Conservation (phyloP, 1,284 basidiomycete genomes). For the Moniliella sp. region DNA sequence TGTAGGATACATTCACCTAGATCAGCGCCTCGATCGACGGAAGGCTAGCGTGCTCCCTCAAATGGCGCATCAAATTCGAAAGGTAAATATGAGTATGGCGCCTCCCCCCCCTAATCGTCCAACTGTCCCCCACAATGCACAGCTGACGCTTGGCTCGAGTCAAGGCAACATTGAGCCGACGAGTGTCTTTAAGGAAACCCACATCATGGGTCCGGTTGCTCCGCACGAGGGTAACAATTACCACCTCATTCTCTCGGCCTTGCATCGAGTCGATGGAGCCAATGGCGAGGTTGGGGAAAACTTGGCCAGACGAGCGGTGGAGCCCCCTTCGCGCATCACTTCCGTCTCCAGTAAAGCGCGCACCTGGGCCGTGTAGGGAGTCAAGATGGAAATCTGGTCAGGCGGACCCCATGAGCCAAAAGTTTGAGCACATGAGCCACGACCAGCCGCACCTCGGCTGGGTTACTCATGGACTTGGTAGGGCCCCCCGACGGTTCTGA, state of each 20-base stretch:
- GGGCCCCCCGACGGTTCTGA: neutral
- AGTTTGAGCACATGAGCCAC: slow-evolving; percentile 57
- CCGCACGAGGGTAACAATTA: slow-evolving; percentile 20
- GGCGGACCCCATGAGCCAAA: slow-evolving; percentile 52
- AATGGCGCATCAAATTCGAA: no score
- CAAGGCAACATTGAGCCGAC: slow-evolving; percentile 28
- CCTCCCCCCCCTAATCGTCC: slow-evolving; percentile 11
- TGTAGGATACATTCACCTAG: neutral
- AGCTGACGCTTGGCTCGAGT: slow-evolving; percentile 26
- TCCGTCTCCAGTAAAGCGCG: slow-evolving; percentile 4
- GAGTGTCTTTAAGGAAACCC: slow-evolving; percentile 22
- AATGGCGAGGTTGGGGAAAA: slow-evolving; percentile 5
- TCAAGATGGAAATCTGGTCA: slow-evolving; percentile 64
- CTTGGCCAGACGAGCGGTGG: slow-evolving; percentile 46
- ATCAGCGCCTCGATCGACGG: no score
- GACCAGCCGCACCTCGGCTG: slow-evolving; percentile 40
- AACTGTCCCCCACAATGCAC: slow-evolving; percentile 21
- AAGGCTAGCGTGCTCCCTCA: no score
- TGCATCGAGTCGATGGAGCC: slow-evolving; percentile 30
- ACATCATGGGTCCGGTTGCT: slow-evolving; percentile 19
- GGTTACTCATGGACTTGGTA: slow-evolving; percentile 1
- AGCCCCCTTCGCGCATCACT: slow-evolving; percentile 35
- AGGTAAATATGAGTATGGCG: no score
- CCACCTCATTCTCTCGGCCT: slow-evolving; percentile 26
- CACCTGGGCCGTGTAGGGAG: slow-evolving; percentile 45